Evolutionary conservation across 2,329 filamentous ascomycete genomes (phyloP).

Genomic region (Grosmannia serpens): DNA sequence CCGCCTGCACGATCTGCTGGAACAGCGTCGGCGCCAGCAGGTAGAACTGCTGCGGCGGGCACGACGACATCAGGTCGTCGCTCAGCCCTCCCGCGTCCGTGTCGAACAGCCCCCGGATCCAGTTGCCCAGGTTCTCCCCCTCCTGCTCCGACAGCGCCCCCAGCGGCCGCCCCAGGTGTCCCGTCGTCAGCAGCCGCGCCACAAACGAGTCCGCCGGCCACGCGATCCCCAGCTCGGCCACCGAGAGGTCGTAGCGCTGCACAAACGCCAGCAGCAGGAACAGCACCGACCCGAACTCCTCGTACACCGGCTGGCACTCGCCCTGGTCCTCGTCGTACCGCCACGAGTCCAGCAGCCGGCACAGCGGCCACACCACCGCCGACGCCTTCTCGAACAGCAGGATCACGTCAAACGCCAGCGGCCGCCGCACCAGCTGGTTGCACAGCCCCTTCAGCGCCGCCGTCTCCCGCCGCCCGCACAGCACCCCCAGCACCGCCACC

Average conservation of each 20-base stretch:
- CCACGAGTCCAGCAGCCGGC: conserved; percentile 67
- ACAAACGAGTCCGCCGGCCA: conserved; percentile 52
- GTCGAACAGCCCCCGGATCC: conserved; percentile 69
- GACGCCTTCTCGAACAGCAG: conserved; percentile 62
- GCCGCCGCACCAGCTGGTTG: conserved; percentile 59
- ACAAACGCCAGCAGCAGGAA: conserved; percentile 62
- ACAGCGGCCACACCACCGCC: conserved; percentile 61
- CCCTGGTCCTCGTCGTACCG: conserved; percentile 23
- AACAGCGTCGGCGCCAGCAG: conserved; percentile 66
- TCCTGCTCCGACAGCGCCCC: conserved; percentile 55
- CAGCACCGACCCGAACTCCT: conserved; percentile 71
- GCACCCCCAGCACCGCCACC: conserved; percentile 56
- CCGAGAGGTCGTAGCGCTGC: conserved; percentile 60
- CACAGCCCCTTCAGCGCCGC: conserved; percentile 70
- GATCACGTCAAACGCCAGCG: conserved; percentile 61
- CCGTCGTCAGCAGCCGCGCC: conserved; percentile 50
- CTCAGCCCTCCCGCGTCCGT: conserved; percentile 61
- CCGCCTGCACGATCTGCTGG: conserved; percentile 61
- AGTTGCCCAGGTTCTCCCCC: conserved; percentile 54
- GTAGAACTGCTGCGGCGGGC: conserved; percentile 74
- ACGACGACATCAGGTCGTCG: conserved; percentile 72
- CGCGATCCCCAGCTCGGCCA: conserved; percentile 51
- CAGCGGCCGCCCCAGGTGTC: conserved; percentile 42
- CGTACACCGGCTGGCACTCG: conserved; percentile 76
- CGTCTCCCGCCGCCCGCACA: conserved; percentile 64